phyloP scores from a whole-genome alignment of 805 yeast species.

The Priceomyces haplophilus region DNA sequence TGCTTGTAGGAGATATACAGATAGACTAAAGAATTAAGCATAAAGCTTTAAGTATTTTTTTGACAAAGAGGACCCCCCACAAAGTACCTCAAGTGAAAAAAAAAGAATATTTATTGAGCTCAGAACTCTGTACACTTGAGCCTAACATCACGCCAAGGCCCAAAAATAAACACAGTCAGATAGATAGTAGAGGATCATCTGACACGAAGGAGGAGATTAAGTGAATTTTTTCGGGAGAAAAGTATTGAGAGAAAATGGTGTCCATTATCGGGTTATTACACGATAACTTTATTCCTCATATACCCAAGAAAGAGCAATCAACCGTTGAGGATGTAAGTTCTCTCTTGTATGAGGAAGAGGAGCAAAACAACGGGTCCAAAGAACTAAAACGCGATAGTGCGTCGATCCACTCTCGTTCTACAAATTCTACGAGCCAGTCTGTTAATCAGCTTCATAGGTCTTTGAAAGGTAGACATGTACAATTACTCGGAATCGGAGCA shows the following conservation, averaged over 20 bases:
- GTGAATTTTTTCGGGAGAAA: too few relatives aligned
- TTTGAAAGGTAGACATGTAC: conserved; percentile 68
- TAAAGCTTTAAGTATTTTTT: neutral
- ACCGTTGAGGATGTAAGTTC: neutral
- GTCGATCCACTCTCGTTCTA: conserved; percentile 14
- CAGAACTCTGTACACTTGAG: neutral
- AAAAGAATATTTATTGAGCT: neutral
- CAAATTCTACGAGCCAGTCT: conserved; percentile 13
- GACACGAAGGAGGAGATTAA: too few relatives aligned
- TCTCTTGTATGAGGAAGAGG: neutral
- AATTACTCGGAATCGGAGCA: conserved; percentile 76
- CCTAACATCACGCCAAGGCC: too few relatives aligned
- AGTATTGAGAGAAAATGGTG: neutral
- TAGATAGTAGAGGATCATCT: too few relatives aligned
- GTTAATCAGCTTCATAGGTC: conserved; percentile 34
- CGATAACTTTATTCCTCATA: conserved; percentile 14
- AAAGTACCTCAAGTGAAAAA: neutral
- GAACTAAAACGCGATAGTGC: conserved; percentile 9
- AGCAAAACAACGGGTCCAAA: neutral
- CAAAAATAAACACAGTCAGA: neutral
- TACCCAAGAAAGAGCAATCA: conserved; percentile 8
- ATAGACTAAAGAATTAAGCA: neutral
- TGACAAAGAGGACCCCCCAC: neutral
- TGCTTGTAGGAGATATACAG: neutral
- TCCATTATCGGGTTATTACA: neutral